Percentiles rank a stretch among this genome's conserved stretches.
phyloP scores from a whole-genome alignment of 257 asterid genomes.

The Scutellaria baicalensis region DNA sequence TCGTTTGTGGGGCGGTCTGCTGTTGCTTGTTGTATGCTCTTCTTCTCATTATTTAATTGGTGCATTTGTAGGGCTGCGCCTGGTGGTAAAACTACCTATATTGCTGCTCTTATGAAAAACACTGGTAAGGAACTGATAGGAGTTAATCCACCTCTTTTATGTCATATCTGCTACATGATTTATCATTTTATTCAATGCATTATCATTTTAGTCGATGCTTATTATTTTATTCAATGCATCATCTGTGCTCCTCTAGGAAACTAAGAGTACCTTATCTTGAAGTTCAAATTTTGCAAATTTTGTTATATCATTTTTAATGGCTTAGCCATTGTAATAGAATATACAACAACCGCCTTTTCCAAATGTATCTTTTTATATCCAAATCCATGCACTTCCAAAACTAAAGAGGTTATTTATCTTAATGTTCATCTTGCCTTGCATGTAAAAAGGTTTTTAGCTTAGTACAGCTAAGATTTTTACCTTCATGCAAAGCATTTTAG shows the following conservation, averaged over 20 bases:
- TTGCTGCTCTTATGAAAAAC: slow-evolving; percentile 93
- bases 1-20: not conserved
- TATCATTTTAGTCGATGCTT: not conserved
- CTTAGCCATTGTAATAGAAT: not conserved
- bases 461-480: not conserved
- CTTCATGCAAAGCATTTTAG: not conserved
- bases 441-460: not conserved
- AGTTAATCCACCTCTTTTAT: no score
- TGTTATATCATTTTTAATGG: not conserved
- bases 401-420: not conserved
- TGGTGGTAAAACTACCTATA: slow-evolving; percentile 95
- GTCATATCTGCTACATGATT: no score
- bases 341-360: not conserved
- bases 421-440: not conserved
- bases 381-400: not conserved
- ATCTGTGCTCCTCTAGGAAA: no score
- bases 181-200: no score
- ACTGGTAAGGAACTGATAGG: slow-evolving; percentile 38
- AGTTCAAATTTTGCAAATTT: not conserved
- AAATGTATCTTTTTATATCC: not conserved
- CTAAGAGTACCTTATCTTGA: no score
- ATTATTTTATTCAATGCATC: no score
- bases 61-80: slow-evolving; percentile 84
- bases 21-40: slow-evolving; percentile 10
- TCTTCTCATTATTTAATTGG: slow-evolving; percentile 19